These are phyloP conservation scores for Penicillium sp. DNA, from an alignment of 2,329 filamentous ascomycete genomes.

Conservation along the genomic window DNA sequence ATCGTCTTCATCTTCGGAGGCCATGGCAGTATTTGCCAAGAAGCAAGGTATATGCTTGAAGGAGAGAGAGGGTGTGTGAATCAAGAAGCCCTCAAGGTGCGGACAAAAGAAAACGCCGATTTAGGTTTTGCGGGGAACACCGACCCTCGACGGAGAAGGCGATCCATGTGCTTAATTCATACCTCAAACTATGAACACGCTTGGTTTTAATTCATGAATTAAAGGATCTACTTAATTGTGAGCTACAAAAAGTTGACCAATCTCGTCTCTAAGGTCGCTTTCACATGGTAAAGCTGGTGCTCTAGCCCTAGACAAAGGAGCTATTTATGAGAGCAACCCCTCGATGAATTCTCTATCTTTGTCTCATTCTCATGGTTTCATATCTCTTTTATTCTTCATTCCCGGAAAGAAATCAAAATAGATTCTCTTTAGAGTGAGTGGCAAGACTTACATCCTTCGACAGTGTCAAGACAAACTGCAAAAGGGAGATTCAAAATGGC, in stretches of 20 bases:
- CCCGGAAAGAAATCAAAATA: neutral
- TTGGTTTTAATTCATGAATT: neutral
- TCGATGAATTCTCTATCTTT: neutral
- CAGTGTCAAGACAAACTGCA: too few species aligned
- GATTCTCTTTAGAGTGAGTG: neutral
- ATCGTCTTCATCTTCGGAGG: constrained; percentile 69
- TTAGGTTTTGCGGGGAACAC: constrained; percentile 15
- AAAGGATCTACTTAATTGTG: too few species aligned
- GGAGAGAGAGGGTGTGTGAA: neutral
- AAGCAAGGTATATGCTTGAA: neutral
- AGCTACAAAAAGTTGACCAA: neutral
- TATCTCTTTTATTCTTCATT: neutral
- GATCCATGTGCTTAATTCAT: neutral
- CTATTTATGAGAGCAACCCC: neutral
- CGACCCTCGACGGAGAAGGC: neutral
- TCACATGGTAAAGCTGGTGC: neutral
- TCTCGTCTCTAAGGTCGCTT: neutral
- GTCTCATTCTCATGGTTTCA: neutral
- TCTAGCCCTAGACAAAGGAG: neutral
- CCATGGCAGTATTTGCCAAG: neutral
- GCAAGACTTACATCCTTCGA: neutral
- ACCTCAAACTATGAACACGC: neutral
- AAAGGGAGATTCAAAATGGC: neutral
- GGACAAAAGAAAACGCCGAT: constrained; percentile 3
- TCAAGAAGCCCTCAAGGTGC: neutral